A percentile compares a stretch with the other conserved stretches of the same genome.
Evolutionary conservation across 441 rosid genomes (phyloP).

Genomic region (Pelargonium citronellum): DNA sequence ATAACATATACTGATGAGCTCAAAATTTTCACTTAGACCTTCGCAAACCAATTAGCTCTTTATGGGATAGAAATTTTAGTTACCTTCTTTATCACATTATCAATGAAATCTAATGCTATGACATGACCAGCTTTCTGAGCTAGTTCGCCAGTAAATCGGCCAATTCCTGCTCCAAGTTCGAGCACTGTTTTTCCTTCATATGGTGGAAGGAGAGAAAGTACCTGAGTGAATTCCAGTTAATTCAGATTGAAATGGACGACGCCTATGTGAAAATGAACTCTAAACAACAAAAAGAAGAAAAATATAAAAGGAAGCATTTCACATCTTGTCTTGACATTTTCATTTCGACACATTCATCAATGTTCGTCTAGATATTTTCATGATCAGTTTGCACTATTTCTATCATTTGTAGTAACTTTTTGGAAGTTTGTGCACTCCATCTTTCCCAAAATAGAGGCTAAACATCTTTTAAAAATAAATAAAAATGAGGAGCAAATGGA

Average conservation of each 20-base stretch:
- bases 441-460: too few species aligned
- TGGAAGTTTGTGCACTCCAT: too few species aligned
- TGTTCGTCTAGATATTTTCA: too few species aligned
- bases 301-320: neutral
- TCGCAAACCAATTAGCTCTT: neutral
- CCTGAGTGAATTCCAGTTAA: slow-evolving; percentile 31
- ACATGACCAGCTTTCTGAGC: slow-evolving; percentile 75
- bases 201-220: slow-evolving; percentile 74
- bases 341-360: too few species aligned
- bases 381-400: too few species aligned
- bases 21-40: neutral
- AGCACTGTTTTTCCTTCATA: slow-evolving; percentile 68
- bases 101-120: slow-evolving; percentile 82
- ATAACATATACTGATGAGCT: slow-evolving; percentile 11
- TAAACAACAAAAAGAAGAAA: neutral
- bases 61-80: neutral
- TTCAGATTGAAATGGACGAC: neutral
- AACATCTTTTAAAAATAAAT: too few species aligned
- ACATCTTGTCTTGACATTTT: too few species aligned
- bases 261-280: neutral
- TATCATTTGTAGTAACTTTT: too few species aligned
- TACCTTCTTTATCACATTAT: slow-evolving; percentile 77
- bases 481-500: too few species aligned
- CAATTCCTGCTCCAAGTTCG: slow-evolving; percentile 94
- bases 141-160: slow-evolving; percentile 84